Percentiles rank a stretch among this genome's conserved stretches.
These are phyloP conservation scores for Scutellospora calospora DNA, from an alignment of 371 early-diverging fungal genomes.

Conservation along the genomic window DNA sequence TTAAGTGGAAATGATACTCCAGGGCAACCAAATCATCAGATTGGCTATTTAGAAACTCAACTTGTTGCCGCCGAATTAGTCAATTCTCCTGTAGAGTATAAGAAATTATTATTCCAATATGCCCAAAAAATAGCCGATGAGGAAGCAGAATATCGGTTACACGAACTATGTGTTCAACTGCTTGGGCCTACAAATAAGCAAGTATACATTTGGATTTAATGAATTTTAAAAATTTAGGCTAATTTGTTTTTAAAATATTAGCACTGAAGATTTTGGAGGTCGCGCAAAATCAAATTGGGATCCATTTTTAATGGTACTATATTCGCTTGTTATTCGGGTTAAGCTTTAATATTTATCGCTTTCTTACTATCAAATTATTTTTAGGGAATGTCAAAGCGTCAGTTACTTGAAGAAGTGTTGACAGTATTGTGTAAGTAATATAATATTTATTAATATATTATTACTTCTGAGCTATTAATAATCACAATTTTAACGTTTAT, in stretches of 20 bases:
- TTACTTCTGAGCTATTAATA: not conserved
- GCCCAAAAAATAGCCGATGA: slow-evolving; percentile 75
- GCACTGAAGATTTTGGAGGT: not conserved
- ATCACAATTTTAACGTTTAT: not conserved
- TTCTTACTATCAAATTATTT: not conserved
- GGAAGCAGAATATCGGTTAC: slow-evolving; percentile 64
- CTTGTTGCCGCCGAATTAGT: slow-evolving; percentile 67
- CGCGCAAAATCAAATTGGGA: slow-evolving; percentile 19
- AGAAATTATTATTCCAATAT: slow-evolving; percentile 72
- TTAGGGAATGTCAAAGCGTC: slow-evolving; percentile 40
- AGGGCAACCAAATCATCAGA: not conserved
- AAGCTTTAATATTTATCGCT: not conserved
- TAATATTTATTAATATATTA: not conserved
- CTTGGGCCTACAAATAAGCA: slow-evolving; percentile 67
- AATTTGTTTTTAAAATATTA: not conserved
- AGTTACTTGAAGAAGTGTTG: slow-evolving; percentile 29
- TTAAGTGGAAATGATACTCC: slow-evolving; percentile 46
- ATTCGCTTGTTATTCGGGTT: not conserved
- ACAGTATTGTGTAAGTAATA: slow-evolving; percentile 23
- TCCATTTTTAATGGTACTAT: slow-evolving; percentile 17
- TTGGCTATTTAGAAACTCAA: slow-evolving; percentile 59
- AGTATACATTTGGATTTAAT: not conserved
- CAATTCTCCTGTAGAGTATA: slow-evolving; percentile 70
- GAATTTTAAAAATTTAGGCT: not conserved
- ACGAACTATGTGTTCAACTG: slow-evolving; percentile 78